Percentiles rank a stretch among this genome's conserved stretches.
Evolutionary conservation across 169 alveolate genomes (phyloP).

Genomic region (Plasmodium adleri): DNA sequence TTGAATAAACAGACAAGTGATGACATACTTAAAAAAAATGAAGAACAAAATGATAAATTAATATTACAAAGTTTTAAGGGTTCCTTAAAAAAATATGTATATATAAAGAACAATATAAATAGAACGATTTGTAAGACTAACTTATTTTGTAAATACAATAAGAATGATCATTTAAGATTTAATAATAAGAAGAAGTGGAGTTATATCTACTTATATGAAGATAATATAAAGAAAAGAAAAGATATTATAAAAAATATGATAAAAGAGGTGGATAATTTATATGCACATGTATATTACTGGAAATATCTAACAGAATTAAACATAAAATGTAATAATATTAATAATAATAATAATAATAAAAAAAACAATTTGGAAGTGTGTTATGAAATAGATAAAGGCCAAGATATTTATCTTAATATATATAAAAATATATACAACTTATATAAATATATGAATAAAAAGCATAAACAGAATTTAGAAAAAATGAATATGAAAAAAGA

Average conservation of each 20-base stretch:
- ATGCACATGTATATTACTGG: slow-evolving; percentile 55
- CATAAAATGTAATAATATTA: slow-evolving; percentile 23
- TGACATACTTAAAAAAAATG: too few species aligned
- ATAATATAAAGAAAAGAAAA: not conserved
- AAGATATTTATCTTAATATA: slow-evolving; percentile 20
- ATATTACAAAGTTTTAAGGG: too few species aligned
- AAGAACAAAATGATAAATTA: too few species aligned
- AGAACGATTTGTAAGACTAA: too few species aligned
- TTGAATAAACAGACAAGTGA: too few species aligned
- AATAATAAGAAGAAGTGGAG: not conserved
- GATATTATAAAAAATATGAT: slow-evolving; percentile 11
- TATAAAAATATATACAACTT: slow-evolving; percentile 47
- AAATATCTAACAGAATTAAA: slow-evolving; percentile 24
- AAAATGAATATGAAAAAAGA: slow-evolving; percentile 41
- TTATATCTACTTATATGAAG: not conserved
- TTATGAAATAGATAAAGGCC: too few species aligned
- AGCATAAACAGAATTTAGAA: slow-evolving; percentile 20
- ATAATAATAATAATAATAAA: not conserved
- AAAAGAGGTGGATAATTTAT: slow-evolving; percentile 22
- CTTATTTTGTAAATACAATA: too few species aligned
- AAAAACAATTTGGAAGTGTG: too few species aligned
- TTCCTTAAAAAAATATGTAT: too few species aligned
- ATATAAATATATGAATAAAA: slow-evolving; percentile 45
- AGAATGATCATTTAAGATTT: too few species aligned
- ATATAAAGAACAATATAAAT: too few species aligned